Evolutionary conservation across 2,329 filamentous ascomycete species (phyloP).

Genomic region (Immersiporthe knoxdaviesiana): DNA sequence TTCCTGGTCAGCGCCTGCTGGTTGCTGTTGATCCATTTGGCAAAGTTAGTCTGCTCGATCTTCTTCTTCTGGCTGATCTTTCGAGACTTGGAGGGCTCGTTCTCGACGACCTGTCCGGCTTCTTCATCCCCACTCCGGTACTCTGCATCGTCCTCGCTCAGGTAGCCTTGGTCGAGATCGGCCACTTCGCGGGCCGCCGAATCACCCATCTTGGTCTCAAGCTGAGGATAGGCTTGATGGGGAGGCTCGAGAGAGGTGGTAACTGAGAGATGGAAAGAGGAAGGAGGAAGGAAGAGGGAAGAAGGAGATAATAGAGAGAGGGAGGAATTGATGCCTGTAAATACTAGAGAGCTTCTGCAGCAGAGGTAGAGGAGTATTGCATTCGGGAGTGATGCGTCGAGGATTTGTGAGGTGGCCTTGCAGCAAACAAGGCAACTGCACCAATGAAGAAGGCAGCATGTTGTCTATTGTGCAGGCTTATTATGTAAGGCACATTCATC

Average conservation of each 20-base stretch:
- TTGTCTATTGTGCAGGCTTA: neutral
- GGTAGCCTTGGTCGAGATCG: neutral
- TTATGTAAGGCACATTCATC: neutral
- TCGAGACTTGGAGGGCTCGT: conserved; percentile 38
- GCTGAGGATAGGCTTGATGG: neutral
- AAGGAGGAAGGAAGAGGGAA: no score
- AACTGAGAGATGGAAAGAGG: neutral
- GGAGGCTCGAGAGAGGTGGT: neutral
- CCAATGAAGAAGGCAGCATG: neutral
- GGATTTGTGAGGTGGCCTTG: neutral
- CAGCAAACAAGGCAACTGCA: conserved; percentile 6
- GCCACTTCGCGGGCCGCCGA: neutral
- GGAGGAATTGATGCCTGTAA: neutral
- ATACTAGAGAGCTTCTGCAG: neutral
- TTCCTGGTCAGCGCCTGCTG: conserved; percentile 42
- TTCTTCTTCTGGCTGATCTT: conserved; percentile 53
- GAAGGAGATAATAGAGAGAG: neutral
- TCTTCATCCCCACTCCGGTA: conserved; percentile 34
- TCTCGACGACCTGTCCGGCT: conserved; percentile 34
- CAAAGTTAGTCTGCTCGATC: conserved; percentile 54
- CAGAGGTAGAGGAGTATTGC: neutral
- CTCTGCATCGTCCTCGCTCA: conserved; percentile 15
- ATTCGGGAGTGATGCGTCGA: neutral
- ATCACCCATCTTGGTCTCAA: conserved; percentile 1
- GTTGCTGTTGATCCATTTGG: conserved; percentile 45